Conservation (phyloP, 2,329 filamentous ascomycete species). For the Zelopaecilomyces penicillatus region DNA sequence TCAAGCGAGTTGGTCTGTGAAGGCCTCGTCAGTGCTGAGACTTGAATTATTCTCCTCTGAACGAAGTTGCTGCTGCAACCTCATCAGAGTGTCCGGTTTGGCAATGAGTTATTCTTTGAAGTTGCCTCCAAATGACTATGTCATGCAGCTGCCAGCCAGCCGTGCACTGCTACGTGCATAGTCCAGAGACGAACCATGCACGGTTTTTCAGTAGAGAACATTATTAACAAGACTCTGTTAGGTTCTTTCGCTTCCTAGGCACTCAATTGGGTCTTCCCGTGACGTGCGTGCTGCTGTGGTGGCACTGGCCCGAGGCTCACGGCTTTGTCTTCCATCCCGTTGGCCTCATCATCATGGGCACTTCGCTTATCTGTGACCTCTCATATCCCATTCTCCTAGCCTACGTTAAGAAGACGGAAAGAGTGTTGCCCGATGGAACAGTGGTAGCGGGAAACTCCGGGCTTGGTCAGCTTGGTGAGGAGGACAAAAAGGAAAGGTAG, state of each 20-base stretch:
- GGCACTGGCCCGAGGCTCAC: slow-evolving; percentile 43
- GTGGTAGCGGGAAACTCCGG: slow-evolving; percentile 17
- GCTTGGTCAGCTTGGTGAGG: background rate
- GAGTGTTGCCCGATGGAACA: slow-evolving; percentile 28
- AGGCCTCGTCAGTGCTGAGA: too few species aligned
- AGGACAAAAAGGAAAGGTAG: slow-evolving; percentile 14
- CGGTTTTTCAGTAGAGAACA: too few species aligned
- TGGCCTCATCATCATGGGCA: slow-evolving; percentile 32
- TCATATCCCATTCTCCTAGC: slow-evolving; percentile 36
- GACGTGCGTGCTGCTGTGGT: slow-evolving; percentile 35
- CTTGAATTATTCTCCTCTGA: too few species aligned
- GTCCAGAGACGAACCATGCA: too few species aligned
- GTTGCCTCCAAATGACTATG: too few species aligned
- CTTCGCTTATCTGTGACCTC: slow-evolving; percentile 33
- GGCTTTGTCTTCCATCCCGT: slow-evolving; percentile 36
- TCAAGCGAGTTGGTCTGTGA: too few species aligned
- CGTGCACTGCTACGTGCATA: too few species aligned
- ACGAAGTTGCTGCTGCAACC: too few species aligned
- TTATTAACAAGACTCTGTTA: slow-evolving; percentile 11
- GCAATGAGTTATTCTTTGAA: too few species aligned
- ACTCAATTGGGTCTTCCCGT: slow-evolving; percentile 33
- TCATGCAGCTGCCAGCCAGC: too few species aligned
- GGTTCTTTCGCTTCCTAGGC: slow-evolving; percentile 35
- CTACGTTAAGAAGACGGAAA: slow-evolving; percentile 30
- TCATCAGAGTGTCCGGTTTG: too few species aligned